These are phyloP conservation scores for Fusarium acutatum DNA, from an alignment of 2,329 filamentous ascomycete genomes.

Conservation along the genomic window DNA sequence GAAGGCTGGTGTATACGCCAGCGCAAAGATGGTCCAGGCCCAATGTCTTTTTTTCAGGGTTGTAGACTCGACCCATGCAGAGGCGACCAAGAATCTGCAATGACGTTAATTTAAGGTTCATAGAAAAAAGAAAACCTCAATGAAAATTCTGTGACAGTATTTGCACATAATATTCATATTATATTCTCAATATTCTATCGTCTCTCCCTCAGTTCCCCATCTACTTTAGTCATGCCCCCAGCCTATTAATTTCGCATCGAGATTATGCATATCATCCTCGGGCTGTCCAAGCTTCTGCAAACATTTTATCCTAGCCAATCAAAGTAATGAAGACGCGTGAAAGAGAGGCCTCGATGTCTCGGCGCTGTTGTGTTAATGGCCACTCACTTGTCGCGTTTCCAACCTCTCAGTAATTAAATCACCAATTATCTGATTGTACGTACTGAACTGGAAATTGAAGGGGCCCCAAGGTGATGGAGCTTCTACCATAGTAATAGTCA, in stretches of 20 bases:
- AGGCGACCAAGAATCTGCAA: not conserved
- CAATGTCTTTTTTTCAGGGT: not conserved
- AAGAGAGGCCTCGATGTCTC: not conserved
- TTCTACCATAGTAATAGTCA: no score
- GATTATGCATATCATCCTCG: not conserved
- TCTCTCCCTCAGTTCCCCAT: not conserved
- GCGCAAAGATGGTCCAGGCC: conserved; percentile 7
- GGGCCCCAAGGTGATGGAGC: no score
- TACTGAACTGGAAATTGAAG: no score
- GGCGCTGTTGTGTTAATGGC: not conserved
- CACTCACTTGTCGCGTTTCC: not conserved
- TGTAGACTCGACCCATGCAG: not conserved
- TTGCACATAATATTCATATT: not conserved
- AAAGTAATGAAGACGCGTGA: not conserved
- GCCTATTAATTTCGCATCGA: not conserved
- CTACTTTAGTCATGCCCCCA: not conserved
- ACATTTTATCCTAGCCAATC: not conserved
- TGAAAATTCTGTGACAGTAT: not conserved
- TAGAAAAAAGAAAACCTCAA: not conserved
- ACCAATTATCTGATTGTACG: not conserved
- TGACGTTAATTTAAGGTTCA: conserved; percentile 13
- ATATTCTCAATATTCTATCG: not conserved
- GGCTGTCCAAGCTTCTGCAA: not conserved
- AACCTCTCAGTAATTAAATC: not conserved
- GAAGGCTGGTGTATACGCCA: conserved; percentile 21